These are phyloP conservation scores for Neonectria ditissima DNA, from an alignment of 2,329 filamentous ascomycete species.

Conservation along the genomic window DNA sequence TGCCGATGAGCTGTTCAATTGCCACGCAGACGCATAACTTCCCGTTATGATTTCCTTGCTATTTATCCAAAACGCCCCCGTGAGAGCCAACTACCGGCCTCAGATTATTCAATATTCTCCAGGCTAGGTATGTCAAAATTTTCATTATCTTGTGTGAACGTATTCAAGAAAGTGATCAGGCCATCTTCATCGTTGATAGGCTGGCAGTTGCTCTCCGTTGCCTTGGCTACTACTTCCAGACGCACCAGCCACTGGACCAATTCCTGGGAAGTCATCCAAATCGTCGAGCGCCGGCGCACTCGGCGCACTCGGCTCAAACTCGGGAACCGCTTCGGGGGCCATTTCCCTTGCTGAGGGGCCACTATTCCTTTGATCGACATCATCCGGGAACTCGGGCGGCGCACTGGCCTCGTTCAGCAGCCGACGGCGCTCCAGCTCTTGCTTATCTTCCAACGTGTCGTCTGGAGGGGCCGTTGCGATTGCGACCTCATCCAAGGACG, in stretches of 20 bases:
- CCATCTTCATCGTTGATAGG: constrained; percentile 53
- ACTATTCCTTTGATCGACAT: constrained; percentile 56
- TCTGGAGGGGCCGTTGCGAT: constrained; percentile 48
- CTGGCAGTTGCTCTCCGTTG: constrained; percentile 53
- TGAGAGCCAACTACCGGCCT: constrained; percentile 20
- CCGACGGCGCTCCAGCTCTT: constrained; percentile 76
- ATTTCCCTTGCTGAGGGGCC: constrained; percentile 46
- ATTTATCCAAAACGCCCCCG: constrained; percentile 34
- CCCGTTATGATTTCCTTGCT: constrained; percentile 30
- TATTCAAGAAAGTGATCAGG: constrained; percentile 15
- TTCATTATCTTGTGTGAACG: constrained; percentile 18
- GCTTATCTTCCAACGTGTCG: constrained; percentile 74
- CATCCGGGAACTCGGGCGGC: constrained; percentile 68
- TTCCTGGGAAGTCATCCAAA: constrained; percentile 61
- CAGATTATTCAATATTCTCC: constrained; percentile 28
- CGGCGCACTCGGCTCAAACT: constrained; percentile 58
- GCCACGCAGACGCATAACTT: constrained; percentile 14
- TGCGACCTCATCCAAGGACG: constrained; percentile 59
- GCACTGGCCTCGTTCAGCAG: constrained; percentile 74
- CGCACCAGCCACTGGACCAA: constrained; percentile 44
- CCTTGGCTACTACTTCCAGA: constrained; percentile 32
- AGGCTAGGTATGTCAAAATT: constrained; percentile 21
- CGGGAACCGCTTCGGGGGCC: constrained; percentile 39
- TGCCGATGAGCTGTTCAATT: not conserved
- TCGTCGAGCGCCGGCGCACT: constrained; percentile 68